A percentile compares a stretch with the other conserved stretches of the same genome.
These are phyloP conservation scores for Talaromyces rugulosus DNA, from an alignment of 2,329 filamentous ascomycete genomes.

Conservation along the genomic window DNA sequence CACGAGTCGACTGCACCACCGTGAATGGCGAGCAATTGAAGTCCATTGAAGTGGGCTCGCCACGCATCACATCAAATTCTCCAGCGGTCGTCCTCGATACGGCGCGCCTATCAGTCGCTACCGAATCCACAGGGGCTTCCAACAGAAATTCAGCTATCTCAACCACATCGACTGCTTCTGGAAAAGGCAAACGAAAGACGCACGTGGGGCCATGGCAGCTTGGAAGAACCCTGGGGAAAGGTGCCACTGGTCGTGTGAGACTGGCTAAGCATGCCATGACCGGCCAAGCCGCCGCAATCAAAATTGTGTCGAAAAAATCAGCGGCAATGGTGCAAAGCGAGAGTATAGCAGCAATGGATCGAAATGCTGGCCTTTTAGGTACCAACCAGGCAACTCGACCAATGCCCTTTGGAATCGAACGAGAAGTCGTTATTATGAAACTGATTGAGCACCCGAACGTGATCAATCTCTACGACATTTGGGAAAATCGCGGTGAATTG, in stretches of 20 bases:
- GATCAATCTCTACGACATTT: constrained; percentile 91
- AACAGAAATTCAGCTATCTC: constrained; percentile 53
- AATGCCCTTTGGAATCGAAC: constrained; percentile 84
- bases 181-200: constrained; percentile 57
- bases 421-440: constrained; percentile 96
- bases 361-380: constrained; percentile 58
- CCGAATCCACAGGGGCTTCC: constrained; percentile 44
- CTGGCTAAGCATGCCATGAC: constrained; percentile 76
- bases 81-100: constrained; percentile 38
- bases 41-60: constrained; percentile 18
- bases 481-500: constrained; percentile 95
- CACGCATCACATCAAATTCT: constrained; percentile 26
- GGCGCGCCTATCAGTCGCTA: constrained; percentile 51
- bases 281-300: constrained; percentile 80
- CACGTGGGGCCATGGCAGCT: constrained; percentile 93
- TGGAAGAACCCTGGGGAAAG: constrained; percentile 82
- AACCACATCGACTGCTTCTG: constrained; percentile 52
- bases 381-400: constrained; percentile 59
- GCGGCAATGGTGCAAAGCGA: constrained; percentile 78
- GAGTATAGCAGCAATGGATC: constrained; percentile 78
- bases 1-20: constrained; percentile 11
- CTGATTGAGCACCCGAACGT: constrained; percentile 93
- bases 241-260: constrained; percentile 82
- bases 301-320: constrained; percentile 84
- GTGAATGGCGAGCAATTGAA: constrained; percentile 15